Conservation (phyloP, 2,329 filamentous ascomycete genomes). For the Ambrosiella cleistominuta region DNA sequence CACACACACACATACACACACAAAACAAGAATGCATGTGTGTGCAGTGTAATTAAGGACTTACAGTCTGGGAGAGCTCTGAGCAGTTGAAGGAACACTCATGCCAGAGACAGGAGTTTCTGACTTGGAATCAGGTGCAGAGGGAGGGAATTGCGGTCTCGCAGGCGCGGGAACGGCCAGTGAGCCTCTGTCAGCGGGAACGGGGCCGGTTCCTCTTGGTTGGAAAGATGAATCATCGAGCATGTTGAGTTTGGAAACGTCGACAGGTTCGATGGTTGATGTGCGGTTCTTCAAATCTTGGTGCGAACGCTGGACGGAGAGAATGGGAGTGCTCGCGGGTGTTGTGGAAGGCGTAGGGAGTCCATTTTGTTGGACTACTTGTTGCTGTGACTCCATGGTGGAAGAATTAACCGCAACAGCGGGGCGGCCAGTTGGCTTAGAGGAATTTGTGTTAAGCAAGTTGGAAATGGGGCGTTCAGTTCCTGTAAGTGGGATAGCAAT, state of each 20-base stretch:
- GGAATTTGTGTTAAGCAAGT: conserved; percentile 19
- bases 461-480: conserved; percentile 16
- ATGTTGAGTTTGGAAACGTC: not conserved
- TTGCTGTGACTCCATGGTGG: conserved; percentile 15
- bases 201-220: conserved; percentile 17
- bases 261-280: not conserved
- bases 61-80: conserved; percentile 42
- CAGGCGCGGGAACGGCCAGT: not conserved
- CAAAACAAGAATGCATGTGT: conserved; percentile 4
- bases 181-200: conserved; percentile 16
- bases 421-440: conserved; percentile 12
- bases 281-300: conserved; percentile 13
- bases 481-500: conserved; percentile 14
- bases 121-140: conserved; percentile 8
- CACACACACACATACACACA: conserved; percentile 2
- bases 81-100: conserved; percentile 40
- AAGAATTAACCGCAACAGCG: conserved; percentile 15
- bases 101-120: conserved; percentile 38
- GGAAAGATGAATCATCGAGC: not conserved
- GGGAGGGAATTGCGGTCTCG: not conserved
- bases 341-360: conserved; percentile 15
- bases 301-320: conserved; percentile 16
- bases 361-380: conserved; percentile 21
- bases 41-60: conserved; percentile 17
- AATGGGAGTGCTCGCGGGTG: conserved; percentile 15